Evolutionary conservation across 108 stramenopile genomes (phyloP).

Genomic region (Discostella pseudostelligera): DNA sequence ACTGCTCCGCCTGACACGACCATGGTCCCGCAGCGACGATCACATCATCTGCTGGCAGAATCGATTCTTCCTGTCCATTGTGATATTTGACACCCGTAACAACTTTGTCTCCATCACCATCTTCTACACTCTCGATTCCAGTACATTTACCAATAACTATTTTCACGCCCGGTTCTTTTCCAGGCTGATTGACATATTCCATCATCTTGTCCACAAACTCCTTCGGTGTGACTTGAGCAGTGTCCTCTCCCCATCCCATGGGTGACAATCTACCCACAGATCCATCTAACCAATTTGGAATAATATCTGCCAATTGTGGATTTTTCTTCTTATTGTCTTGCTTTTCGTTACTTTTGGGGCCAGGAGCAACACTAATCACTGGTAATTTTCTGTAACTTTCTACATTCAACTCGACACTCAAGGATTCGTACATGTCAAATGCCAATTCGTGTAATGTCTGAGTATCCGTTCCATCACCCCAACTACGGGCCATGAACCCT

Average conservation of each 20-base stretch:
- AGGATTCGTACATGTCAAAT: conserved; percentile 80
- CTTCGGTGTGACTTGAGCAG: conserved; percentile 82
- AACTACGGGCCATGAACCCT: conserved; percentile 83
- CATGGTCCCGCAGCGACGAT: conserved; percentile 81
- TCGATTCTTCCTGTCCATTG: conserved; percentile 26
- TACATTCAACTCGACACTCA: conserved; percentile 64
- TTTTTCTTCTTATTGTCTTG: conserved; percentile 29
- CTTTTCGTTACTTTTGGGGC: conserved; percentile 10
- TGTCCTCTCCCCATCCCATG: conserved; percentile 80
- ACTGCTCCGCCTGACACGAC: conserved; percentile 77
- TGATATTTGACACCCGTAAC: conserved; percentile 64
- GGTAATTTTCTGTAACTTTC: conserved; percentile 79
- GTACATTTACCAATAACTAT: conserved; percentile 70
- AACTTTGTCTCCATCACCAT: conserved; percentile 26
- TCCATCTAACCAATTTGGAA: conserved; percentile 81
- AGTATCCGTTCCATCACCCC: conserved; percentile 34
- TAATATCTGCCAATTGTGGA: conserved; percentile 27
- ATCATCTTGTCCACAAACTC: conserved; percentile 84
- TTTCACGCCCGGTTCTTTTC: conserved; percentile 34
- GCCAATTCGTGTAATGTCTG: conserved; percentile 48
- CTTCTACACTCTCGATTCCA: conserved; percentile 54
- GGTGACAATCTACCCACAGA: conserved; percentile 54
- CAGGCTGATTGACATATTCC: conserved; percentile 24
- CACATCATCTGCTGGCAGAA: conserved; percentile 56
- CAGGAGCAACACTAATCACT: conserved; percentile 70